Conservation (phyloP, 768 basidiomycete species). For the Lyophyllum atratum region DNA sequence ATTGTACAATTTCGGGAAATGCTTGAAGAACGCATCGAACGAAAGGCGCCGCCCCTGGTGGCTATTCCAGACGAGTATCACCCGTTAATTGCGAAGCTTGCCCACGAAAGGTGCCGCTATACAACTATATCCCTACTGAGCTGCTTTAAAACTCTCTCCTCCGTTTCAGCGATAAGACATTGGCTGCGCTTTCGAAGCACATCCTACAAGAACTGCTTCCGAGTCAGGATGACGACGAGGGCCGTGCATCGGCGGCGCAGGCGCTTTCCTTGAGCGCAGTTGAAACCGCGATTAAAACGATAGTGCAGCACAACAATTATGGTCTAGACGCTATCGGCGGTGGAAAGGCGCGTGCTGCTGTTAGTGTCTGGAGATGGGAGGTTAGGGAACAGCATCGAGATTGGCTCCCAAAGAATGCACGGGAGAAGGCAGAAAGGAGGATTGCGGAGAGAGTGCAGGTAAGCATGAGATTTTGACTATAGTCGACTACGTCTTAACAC, state of each 20-base stretch:
- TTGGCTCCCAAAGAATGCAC: slow-evolving; percentile 68
- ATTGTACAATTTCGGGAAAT: slow-evolving; percentile 77
- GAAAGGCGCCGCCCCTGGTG: slow-evolving; percentile 50
- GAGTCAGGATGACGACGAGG: slow-evolving; percentile 54
- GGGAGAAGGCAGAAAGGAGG: slow-evolving; percentile 63
- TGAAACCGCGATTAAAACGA: slow-evolving; percentile 62
- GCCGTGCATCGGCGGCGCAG: slow-evolving; percentile 31
- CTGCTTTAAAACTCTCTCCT: neutral
- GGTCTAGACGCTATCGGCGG: slow-evolving; percentile 62
- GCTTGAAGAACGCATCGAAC: slow-evolving; percentile 56
- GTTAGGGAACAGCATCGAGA: slow-evolving; percentile 57
- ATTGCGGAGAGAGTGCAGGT: slow-evolving; percentile 69
- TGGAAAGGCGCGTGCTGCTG: slow-evolving; percentile 57
- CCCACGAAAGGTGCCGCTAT: slow-evolving; percentile 77
- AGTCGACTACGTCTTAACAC: neutral
- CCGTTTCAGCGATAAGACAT: slow-evolving; percentile 67
- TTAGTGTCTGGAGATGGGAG: slow-evolving; percentile 89
- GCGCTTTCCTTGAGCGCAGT: slow-evolving; percentile 54
- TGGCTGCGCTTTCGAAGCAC: slow-evolving; percentile 62
- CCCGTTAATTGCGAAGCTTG: slow-evolving; percentile 78
- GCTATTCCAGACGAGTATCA: slow-evolving; percentile 68
- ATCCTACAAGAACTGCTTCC: slow-evolving; percentile 73
- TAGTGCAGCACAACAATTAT: slow-evolving; percentile 77
- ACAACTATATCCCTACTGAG: neutral
- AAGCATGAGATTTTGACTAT: slow-evolving; percentile 16